Base-by-base conservation (phyloP, 2,329 filamentous ascomycete species). In the Ophiostoma triangulosporum region DNA sequence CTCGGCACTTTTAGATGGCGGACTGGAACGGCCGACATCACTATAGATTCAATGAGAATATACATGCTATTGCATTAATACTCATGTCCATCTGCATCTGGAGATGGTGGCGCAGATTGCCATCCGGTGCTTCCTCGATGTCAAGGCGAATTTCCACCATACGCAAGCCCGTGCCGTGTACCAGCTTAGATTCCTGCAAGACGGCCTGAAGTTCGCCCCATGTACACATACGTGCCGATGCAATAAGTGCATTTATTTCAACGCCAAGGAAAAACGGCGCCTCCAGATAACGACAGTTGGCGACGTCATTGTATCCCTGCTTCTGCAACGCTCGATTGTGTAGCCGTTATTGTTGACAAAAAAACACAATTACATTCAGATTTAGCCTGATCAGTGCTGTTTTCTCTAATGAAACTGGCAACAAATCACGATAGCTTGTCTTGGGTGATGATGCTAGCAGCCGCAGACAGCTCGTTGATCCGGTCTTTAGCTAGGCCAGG, bases 281-380 rank as follows among this genome's bases (percentile, higher is more conserved):
- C n/a, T n/a, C n/a, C n/a, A 48, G 29, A n/a, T 48, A 48, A n/a
- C 46, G 46, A 27, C 46, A 48, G 46, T 12, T 48, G 4, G 46
- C 46, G 17, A 48, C 29, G 6, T 48, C 29, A 4, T 48, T 48
- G 29, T 48, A 48, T 7, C 46, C 29, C 9, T 48, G 27, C 9
- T 48, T 48, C 8, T 29, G 46, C 46, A 48, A 27, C 46, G n/a
- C 46, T 48, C 46, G 24, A 48, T 48, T 4, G 46, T 48, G 46
- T 48, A 48, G 9, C 46, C 46, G 9, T 48, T 48, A n/a, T 48
- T 48, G 46, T 48, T 48, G n/a, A 48, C 46, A n/a, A 48, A 15
- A 14, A 17, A 48, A 48, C 8, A 48, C 27, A 15, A 48, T 24
- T 3, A 48, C 46, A 7, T 48, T 15, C 3, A 48, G 46, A 14